Percentiles rank a stretch among this genome's conserved stretches.
phyloP scores from a whole-genome alignment of 139 green algal genomes.

The Coelastrella sp. region DNA sequence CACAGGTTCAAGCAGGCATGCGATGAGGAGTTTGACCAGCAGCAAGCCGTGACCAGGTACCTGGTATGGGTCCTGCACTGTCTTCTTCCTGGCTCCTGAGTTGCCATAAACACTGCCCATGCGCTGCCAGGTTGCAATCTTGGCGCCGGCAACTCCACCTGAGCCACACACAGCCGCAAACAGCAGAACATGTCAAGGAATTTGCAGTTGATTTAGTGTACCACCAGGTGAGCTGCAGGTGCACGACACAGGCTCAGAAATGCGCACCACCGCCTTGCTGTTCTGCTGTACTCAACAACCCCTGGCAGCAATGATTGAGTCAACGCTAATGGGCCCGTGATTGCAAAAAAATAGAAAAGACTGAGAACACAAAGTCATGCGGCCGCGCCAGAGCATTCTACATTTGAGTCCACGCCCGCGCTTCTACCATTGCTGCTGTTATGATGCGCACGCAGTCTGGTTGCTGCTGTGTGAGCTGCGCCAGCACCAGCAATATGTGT shows the following conservation, averaged over 20 bases:
- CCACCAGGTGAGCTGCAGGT: neutral
- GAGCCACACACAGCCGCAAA: neutral
- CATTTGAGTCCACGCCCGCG: neutral
- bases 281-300: too few species aligned
- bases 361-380: too few species aligned
- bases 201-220: too few species aligned
- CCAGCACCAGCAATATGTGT: too few species aligned
- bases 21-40: too few species aligned
- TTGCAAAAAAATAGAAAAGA: too few species aligned
- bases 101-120: slow-evolving; percentile 57
- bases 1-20: too few species aligned
- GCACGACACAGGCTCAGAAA: neutral
- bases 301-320: too few species aligned
- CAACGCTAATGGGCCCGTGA: too few species aligned
- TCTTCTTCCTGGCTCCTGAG: neutral
- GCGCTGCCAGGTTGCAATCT: slow-evolving; percentile 60
- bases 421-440: neutral
- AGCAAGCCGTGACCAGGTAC: neutral
- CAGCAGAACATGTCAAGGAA: too few species aligned
- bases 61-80: slow-evolving; percentile 52
- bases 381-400: too few species aligned
- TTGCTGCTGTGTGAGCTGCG: neutral
- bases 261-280: neutral
- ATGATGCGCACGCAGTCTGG: neutral
- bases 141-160: neutral